These are phyloP conservation scores for Colletotrichum lupini DNA, from an alignment of 2,329 filamentous ascomycete genomes.

Conservation along the genomic window DNA sequence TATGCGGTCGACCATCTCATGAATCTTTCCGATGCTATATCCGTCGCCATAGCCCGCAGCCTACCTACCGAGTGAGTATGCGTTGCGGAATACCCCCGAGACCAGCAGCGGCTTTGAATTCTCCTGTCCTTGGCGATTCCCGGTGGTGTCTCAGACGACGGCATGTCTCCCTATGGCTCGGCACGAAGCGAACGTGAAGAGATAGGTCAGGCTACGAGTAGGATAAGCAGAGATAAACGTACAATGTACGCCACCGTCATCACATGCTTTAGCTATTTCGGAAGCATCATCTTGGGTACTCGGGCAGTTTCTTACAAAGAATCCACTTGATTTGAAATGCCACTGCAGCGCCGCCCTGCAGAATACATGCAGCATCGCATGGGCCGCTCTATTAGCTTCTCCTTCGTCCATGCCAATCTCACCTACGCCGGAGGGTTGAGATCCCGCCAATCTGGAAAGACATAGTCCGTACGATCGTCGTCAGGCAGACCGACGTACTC, in stretches of 20 bases:
- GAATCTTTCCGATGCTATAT: neutral
- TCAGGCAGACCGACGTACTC: slow-evolving; percentile 51
- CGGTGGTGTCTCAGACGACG: neutral
- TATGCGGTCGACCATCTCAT: neutral
- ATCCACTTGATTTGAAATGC: slow-evolving; percentile 15
- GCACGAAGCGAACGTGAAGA: neutral
- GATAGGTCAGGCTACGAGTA: neutral
- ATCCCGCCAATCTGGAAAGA: slow-evolving; percentile 61
- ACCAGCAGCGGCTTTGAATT: neutral
- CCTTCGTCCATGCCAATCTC: neutral
- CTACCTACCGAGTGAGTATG: neutral
- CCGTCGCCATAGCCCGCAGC: neutral
- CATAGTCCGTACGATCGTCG: slow-evolving; percentile 51
- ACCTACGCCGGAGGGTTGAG: slow-evolving; percentile 31
- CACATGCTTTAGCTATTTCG: neutral
- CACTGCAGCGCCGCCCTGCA: neutral
- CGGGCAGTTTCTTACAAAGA: neutral
- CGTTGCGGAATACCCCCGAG: neutral
- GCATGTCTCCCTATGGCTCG: neutral
- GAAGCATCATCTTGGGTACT: neutral
- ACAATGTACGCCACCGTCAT: neutral
- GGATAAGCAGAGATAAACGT: neutral
- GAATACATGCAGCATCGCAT: slow-evolving; percentile 9
- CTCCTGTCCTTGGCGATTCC: neutral
- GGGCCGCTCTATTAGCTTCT: neutral